phyloP scores from a whole-genome alignment of 2,329 filamentous ascomycete genomes.

The Colletotrichum melonis region DNA sequence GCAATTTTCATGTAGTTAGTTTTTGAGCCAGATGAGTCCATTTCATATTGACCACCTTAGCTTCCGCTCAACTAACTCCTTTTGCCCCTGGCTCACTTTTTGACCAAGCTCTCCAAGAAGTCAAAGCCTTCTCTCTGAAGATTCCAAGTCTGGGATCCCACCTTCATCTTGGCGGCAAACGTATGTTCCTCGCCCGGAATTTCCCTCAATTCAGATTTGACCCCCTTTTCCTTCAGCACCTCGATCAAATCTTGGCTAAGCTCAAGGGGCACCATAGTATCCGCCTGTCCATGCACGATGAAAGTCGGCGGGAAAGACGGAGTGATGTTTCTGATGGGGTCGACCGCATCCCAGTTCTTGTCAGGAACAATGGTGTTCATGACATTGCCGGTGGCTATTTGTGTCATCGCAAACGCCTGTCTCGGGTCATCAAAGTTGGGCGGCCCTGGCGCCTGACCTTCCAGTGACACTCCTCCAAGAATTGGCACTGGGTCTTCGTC shows the following conservation, averaged over 20 bases:
- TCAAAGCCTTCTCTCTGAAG: constrained; percentile 53
- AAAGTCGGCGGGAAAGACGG: constrained; percentile 50
- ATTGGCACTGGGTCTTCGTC: constrained; percentile 49
- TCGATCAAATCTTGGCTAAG: constrained; percentile 47
- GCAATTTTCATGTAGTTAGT: too few relatives aligned
- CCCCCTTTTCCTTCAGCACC: constrained; percentile 42
- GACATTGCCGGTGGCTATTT: constrained; percentile 53
- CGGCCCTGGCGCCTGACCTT: constrained; percentile 48
- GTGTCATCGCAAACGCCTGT: constrained; percentile 53
- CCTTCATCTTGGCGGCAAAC: constrained; percentile 54
- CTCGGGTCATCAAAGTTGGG: constrained; percentile 50
- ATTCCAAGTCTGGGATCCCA: constrained; percentile 47
- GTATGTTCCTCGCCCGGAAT: constrained; percentile 55
- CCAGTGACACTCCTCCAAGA: constrained; percentile 51
- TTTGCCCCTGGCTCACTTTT: neutral
- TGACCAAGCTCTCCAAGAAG: constrained; percentile 47
- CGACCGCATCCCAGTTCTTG: constrained; percentile 43
- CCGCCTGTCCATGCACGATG: constrained; percentile 53
- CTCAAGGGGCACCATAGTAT: constrained; percentile 51
- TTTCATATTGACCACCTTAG: neutral
- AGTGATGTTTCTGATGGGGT: constrained; percentile 48
- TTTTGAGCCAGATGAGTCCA: neutral
- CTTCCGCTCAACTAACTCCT: neutral
- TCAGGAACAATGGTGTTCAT: constrained; percentile 45
- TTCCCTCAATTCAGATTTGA: constrained; percentile 49